Evolutionary conservation across 345 rosid species (phyloP).

Genomic region (Rhizophora apiculata): DNA sequence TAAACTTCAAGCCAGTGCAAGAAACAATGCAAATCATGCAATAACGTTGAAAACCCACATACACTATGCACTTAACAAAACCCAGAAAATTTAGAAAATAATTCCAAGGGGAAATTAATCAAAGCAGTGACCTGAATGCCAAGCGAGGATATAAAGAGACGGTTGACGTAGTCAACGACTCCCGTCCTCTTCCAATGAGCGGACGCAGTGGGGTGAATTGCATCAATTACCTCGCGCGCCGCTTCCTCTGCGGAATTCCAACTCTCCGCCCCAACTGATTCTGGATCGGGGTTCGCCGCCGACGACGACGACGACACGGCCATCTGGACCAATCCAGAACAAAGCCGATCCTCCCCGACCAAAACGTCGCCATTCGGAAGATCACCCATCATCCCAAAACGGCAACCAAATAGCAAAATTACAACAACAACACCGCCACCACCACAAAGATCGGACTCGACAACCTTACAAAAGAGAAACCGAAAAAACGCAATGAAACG

Average conservation of each 20-base stretch:
- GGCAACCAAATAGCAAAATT: too few relatives aligned
- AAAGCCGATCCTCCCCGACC: neutral
- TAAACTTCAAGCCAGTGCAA: too few relatives aligned
- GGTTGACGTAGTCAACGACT: slow-evolving; percentile 22
- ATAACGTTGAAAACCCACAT: too few relatives aligned
- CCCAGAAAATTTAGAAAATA: neutral
- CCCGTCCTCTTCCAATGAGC: slow-evolving; percentile 20
- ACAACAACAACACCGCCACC: too few relatives aligned
- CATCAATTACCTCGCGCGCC: slow-evolving; percentile 15
- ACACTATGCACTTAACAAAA: neutral
- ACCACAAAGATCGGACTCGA: too few relatives aligned
- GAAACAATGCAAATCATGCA: too few relatives aligned
- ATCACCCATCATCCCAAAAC: slow-evolving; percentile 13
- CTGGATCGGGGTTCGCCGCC: slow-evolving; percentile 13
- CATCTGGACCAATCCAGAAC: neutral
- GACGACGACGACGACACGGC: neutral
- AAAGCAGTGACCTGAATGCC: slow-evolving; percentile 23
- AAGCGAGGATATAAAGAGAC: slow-evolving; percentile 22
- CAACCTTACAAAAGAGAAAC: too few relatives aligned
- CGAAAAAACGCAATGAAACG: too few relatives aligned
- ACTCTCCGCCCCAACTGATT: slow-evolving; percentile 11
- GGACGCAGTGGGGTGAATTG: slow-evolving; percentile 27
- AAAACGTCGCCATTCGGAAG: slow-evolving; percentile 5
- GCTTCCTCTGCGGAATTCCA: slow-evolving; percentile 26
- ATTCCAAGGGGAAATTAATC: neutral